phyloP scores from a whole-genome alignment of 805 yeast species.

The Blastobotrys robertii region DNA sequence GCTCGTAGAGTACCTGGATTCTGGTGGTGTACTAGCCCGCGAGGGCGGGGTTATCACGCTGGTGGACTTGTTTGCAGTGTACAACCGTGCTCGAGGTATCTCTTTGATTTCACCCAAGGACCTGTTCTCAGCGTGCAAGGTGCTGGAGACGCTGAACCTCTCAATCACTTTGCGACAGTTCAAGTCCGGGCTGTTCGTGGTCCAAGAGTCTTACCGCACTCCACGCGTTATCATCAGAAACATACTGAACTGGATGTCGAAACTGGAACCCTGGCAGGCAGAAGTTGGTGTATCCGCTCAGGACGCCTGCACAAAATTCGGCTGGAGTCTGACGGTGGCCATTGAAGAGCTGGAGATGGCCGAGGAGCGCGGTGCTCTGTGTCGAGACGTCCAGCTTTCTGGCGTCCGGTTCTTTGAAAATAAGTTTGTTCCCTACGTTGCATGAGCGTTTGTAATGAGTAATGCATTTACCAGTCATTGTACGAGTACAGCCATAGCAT shows the following conservation, averaged over 20 bases:
- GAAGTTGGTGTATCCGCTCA: slow-evolving; percentile 27
- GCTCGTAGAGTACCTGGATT: slow-evolving; percentile 57
- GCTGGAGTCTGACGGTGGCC: slow-evolving; percentile 60
- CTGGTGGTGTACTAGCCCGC: slow-evolving; percentile 35
- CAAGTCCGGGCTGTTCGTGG: slow-evolving; percentile 32
- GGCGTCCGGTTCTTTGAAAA: slow-evolving; percentile 60
- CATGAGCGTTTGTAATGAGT: slow-evolving; percentile 2
- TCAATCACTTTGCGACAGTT: slow-evolving; percentile 41
- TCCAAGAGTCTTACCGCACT: slow-evolving; percentile 31
- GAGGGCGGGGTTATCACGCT: slow-evolving; percentile 53
- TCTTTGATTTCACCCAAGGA: slow-evolving; percentile 65
- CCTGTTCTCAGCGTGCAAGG: slow-evolving; percentile 48
- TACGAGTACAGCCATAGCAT: background rate
- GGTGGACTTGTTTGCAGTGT: slow-evolving; percentile 52
- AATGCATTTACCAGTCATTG: too few relatives aligned
- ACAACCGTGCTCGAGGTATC: slow-evolving; percentile 54
- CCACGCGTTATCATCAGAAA: slow-evolving; percentile 30
- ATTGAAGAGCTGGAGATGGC: slow-evolving; percentile 54
- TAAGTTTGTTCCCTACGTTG: slow-evolving; percentile 8
- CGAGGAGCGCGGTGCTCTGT: slow-evolving; percentile 45
- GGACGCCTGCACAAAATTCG: slow-evolving; percentile 40
- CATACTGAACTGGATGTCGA: slow-evolving; percentile 21
- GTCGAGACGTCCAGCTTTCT: slow-evolving; percentile 57
- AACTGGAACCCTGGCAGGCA: slow-evolving; percentile 18
- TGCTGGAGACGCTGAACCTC: slow-evolving; percentile 46